Evolutionary conservation across 441 rosid genomes (phyloP), one percentile per base, ranked within the genome.

Genomic region (Aquilaria agallochum): DNA sequence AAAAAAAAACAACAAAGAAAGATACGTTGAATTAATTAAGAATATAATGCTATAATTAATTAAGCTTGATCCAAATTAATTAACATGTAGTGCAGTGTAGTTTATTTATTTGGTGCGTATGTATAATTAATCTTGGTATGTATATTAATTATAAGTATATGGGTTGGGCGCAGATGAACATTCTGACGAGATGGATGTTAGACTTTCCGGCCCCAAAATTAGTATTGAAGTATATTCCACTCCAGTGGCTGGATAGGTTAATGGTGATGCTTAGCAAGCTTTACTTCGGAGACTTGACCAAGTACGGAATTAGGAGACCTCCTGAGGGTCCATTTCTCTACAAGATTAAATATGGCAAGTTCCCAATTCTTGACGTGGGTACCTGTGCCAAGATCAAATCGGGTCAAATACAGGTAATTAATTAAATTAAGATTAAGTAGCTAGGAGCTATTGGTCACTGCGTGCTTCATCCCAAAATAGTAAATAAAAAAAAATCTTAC

Each of bases 301-400:
- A 71, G 54, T 65, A 68, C 27, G 74, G 76, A 27, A 62, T 77
- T 8, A 30, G 30, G 11, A 61, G 60, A 65, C 78, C 81, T 48
- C 59, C 65, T 14, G 62, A 65, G 42, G 78, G 76, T 53, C 76
- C 78, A 34, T 68, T 77, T 20, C 69, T 67, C 58, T 50, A 59
- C 42, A 74, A 77, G 71, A 31, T 14, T 53, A 60, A 56, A 1
- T 64, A 76, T 1, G 92, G 92, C 3, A 83, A 78, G 65, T 65
- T 76, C 64, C 89, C 87, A 0, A 49, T 79, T 36, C 36, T 81
- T 2, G 87, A 86, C 56, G 69, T 79, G 1, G 92, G 89, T 3
- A 81, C 87, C 11, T 59, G 64, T 34, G 48, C 44, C 42, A 79
- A 77, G 69, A 86, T 20, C 27, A 67, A 71, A 40, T 68, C 80